A percentile compares a stretch with the other conserved stretches of the same genome.
Evolutionary conservation across 2,329 filamentous ascomycete species (phyloP).

Genomic region (Aspergillus vadensis): DNA sequence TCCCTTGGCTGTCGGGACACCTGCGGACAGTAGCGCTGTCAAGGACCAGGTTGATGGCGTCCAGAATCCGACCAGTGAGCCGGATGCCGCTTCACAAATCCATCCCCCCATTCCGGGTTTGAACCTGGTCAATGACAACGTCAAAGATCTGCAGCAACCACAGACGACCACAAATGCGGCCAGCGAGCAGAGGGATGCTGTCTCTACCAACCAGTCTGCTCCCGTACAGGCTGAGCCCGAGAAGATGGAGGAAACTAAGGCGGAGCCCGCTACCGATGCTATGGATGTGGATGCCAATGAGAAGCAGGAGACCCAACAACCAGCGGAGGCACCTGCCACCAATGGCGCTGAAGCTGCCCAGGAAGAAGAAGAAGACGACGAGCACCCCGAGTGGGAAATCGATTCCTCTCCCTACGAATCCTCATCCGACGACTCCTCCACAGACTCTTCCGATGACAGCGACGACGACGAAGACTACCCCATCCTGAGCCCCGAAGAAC

Average conservation of each 20-base stretch:
- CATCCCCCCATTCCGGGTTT: slow-evolving; percentile 40
- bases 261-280: slow-evolving; percentile 21
- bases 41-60: slow-evolving; percentile 8
- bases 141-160: slow-evolving; percentile 16
- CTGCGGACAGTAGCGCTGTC: slow-evolving; percentile 18
- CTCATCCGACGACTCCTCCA: slow-evolving; percentile 60
- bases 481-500: slow-evolving; percentile 77
- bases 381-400: slow-evolving; percentile 78
- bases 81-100: slow-evolving; percentile 20
- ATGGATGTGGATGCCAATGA: slow-evolving; percentile 31
- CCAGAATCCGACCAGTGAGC: slow-evolving; percentile 15
- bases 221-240: slow-evolving; percentile 6
- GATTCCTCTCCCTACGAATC: slow-evolving; percentile 77
- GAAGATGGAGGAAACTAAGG: slow-evolving; percentile 2
- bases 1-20: slow-evolving; percentile 34
- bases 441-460: slow-evolving; percentile 62
- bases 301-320: slow-evolving; percentile 10
- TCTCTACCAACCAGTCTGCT: background rate
- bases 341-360: slow-evolving; percentile 17
- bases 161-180: background rate
- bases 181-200: background rate
- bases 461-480: slow-evolving; percentile 63
- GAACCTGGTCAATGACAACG: slow-evolving; percentile 33
- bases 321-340: slow-evolving; percentile 10
- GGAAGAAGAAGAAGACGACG: slow-evolving; percentile 44